These are phyloP conservation scores for Catunica adiposa DNA, from an alignment of 2,329 filamentous ascomycete species.

Conservation along the genomic window DNA sequence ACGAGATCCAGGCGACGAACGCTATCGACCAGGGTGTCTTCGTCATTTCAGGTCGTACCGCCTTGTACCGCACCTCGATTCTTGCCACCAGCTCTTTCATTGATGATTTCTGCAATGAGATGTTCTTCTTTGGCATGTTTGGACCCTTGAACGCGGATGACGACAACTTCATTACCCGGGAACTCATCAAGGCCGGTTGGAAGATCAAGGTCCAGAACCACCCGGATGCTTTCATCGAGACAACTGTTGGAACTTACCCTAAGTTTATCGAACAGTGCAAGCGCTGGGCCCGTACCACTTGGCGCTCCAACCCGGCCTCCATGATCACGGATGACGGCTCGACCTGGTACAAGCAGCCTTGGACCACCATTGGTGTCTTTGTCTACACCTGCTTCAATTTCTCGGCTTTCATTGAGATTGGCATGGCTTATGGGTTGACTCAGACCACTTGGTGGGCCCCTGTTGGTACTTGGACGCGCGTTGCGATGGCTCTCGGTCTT, in stretches of 20 bases:
- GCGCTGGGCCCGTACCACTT: conserved; percentile 43
- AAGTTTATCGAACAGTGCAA: conserved; percentile 37
- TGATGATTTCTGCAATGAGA: conserved; percentile 30
- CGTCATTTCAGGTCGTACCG: conserved; percentile 40
- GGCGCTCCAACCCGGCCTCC: conserved; percentile 36
- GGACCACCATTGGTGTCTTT: conserved; percentile 40
- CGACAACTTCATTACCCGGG: conserved; percentile 45
- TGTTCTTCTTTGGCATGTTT: conserved; percentile 28
- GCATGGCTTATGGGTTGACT: conserved; percentile 22
- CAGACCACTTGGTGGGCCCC: conserved; percentile 8
- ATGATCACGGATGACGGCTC: conserved; percentile 21
- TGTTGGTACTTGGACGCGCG: neutral
- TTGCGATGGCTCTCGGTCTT: conserved; percentile 14
- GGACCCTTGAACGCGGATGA: conserved; percentile 38
- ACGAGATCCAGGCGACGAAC: conserved; percentile 39
- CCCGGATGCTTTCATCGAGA: conserved; percentile 31
- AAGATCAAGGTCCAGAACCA: conserved; percentile 38
- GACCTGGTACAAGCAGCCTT: conserved; percentile 25
- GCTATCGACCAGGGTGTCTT: conserved; percentile 42
- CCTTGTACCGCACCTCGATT: conserved; percentile 33
- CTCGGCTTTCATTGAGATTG: conserved; percentile 34
- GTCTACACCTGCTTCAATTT: conserved; percentile 38
- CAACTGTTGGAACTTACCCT: conserved; percentile 31
- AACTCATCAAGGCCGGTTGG: conserved; percentile 32
- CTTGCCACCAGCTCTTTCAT: conserved; percentile 29